Conservation (phyloP, 2,329 filamentous ascomycete species). For the Cytospora schulzeri region DNA sequence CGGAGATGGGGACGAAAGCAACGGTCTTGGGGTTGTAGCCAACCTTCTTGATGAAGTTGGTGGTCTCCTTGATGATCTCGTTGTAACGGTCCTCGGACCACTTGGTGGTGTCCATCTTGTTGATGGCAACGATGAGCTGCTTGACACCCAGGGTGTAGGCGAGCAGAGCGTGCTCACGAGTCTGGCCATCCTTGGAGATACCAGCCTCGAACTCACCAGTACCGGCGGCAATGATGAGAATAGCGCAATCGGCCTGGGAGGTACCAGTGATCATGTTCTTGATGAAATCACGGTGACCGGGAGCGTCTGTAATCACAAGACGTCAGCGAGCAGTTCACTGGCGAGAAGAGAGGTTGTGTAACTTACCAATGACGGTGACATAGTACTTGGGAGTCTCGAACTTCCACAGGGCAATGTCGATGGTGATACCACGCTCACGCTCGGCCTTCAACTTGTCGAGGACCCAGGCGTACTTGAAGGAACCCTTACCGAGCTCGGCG, state of each 20-base stretch:
- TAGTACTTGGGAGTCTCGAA: conserved; percentile 99
- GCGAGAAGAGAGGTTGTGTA: neutral
- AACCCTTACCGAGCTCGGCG: conserved; percentile 98
- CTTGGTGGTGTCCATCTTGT: conserved; percentile 99
- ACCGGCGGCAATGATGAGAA: conserved; percentile 99
- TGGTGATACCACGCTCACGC: conserved; percentile 99
- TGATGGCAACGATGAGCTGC: conserved; percentile 99
- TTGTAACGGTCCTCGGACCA: conserved; percentile 96
- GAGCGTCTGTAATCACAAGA: conserved; percentile 66
- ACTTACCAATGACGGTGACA: conserved; percentile 93
- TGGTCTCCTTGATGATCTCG: conserved; percentile 99
- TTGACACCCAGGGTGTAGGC: conserved; percentile 99
- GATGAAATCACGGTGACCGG: conserved; percentile 99
- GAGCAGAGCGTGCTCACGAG: conserved; percentile 99
- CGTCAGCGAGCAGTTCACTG: conserved; percentile 29
- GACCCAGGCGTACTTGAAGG: conserved; percentile 99
- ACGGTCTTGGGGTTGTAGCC: conserved; percentile 99
- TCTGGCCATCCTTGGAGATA: conserved; percentile 99
- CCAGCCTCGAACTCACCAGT: conserved; percentile 99
- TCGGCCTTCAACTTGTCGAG: conserved; percentile 99
- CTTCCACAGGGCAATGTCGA: conserved; percentile 99
- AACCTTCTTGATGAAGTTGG: conserved; percentile 99
- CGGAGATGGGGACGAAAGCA: conserved; percentile 99
- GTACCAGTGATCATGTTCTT: conserved; percentile 99
- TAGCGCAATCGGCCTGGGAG: conserved; percentile 98